Conservation (phyloP, 768 basidiomycete genomes). For the Hygrophorus russula region DNA sequence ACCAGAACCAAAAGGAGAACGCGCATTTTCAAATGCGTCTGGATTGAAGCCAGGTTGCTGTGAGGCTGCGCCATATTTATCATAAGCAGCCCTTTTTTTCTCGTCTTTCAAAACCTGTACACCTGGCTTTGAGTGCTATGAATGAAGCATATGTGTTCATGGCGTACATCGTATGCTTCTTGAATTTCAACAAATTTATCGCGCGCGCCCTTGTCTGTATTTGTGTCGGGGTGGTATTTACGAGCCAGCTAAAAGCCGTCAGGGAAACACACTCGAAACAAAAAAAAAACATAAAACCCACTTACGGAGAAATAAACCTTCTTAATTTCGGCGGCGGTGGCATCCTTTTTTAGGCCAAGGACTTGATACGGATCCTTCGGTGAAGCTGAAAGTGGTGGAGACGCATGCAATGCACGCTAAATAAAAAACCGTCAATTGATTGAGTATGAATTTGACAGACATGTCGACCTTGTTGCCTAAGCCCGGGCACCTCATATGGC, state of each 20-base stretch:
- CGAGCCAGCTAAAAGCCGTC: constrained; percentile 68
- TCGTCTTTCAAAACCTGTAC: constrained; percentile 85
- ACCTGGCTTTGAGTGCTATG: constrained; percentile 10
- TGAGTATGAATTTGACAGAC: too few relatives aligned
- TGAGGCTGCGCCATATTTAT: constrained; percentile 87
- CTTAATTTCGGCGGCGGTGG: constrained; percentile 84
- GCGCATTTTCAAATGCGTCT: constrained; percentile 50
- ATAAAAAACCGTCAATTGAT: constrained; percentile 11
- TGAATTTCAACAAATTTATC: constrained; percentile 96
- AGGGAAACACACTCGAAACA: constrained; percentile 3
- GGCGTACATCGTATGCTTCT: constrained; percentile 82
- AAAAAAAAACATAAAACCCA: constrained; percentile 7
- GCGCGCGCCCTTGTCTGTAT: constrained; percentile 82
- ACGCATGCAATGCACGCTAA: constrained; percentile 71
- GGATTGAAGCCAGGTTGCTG: constrained; percentile 93
- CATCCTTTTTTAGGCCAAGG: constrained; percentile 81
- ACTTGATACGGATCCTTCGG: constrained; percentile 84
- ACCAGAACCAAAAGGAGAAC: constrained; percentile 36
- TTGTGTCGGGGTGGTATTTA: constrained; percentile 97
- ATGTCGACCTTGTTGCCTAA: not conserved
- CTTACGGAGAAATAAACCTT: constrained; percentile 92
- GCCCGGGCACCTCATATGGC: not conserved
- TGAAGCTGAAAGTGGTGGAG: constrained; percentile 39
- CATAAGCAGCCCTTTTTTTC: constrained; percentile 82
- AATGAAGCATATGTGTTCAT: constrained; percentile 7